Evolutionary conservation across 2,329 filamentous ascomycete genomes (phyloP).

Genomic region (Aureobasidium uvarum): DNA sequence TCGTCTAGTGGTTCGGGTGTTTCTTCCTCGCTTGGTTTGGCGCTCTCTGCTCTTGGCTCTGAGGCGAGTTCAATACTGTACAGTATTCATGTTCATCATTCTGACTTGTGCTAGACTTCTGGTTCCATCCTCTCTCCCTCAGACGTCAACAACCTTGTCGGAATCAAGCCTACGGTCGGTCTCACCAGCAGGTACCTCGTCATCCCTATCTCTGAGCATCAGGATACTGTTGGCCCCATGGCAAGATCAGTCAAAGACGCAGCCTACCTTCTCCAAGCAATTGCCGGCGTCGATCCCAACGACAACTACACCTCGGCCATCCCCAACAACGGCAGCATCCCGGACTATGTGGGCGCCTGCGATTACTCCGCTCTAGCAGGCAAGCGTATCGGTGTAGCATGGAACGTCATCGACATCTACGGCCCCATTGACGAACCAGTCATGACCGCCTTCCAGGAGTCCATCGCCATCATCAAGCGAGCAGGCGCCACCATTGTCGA

Average conservation of each 20-base stretch:
- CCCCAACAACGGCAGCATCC: slow-evolving; percentile 51
- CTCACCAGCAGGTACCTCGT: slow-evolving; percentile 62
- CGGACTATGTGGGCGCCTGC: slow-evolving; percentile 62
- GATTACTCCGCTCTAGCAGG: slow-evolving; percentile 53
- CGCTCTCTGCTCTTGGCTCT: slow-evolving; percentile 59
- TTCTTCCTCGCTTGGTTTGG: slow-evolving; percentile 58
- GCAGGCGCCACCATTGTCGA: slow-evolving; percentile 62
- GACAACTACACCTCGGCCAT: slow-evolving; percentile 61
- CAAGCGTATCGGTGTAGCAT: slow-evolving; percentile 63
- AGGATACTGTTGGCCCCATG: slow-evolving; percentile 59
- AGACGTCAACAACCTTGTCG: slow-evolving; percentile 60
- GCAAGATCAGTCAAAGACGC: slow-evolving; percentile 59
- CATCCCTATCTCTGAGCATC: slow-evolving; percentile 61
- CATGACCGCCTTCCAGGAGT: slow-evolving; percentile 56
- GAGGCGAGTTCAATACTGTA: slow-evolving; percentile 43
- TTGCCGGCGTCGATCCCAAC: slow-evolving; percentile 53
- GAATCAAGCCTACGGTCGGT: slow-evolving; percentile 66
- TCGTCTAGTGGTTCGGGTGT: slow-evolving; percentile 64
- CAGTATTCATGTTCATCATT: not conserved
- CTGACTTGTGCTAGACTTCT: slow-evolving; percentile 47
- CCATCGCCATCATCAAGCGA: slow-evolving; percentile 52
- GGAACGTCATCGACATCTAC: slow-evolving; percentile 54
- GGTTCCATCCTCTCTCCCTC: slow-evolving; percentile 63
- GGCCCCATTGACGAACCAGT: slow-evolving; percentile 42
- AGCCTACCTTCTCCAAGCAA: slow-evolving; percentile 57